Evolutionary conservation across 2,329 filamentous ascomycete species (phyloP).

Genomic region (Pseudogymnoascus pannorum): DNA sequence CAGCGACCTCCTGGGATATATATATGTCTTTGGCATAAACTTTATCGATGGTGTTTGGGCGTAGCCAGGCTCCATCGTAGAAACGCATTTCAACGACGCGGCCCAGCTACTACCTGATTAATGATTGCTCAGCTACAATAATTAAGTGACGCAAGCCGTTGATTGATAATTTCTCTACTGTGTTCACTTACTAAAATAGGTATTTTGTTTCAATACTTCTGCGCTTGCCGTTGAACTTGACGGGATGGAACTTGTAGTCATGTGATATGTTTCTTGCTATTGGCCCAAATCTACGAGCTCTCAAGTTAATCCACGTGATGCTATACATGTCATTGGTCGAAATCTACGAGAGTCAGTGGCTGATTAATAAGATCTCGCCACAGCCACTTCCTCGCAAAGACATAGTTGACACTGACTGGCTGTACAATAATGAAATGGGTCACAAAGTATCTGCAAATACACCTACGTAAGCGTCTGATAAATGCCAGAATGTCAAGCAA

Average conservation of each 20-base stretch:
- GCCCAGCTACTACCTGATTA: background rate
- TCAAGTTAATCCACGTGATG: background rate
- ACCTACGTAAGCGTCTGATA: slow-evolving; percentile 1
- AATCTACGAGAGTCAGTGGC: background rate
- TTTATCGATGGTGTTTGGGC: background rate
- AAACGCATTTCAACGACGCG: background rate
- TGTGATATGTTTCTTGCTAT: background rate
- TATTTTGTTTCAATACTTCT: background rate
- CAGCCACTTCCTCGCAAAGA: background rate
- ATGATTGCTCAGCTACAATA: background rate
- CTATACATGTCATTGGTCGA: background rate
- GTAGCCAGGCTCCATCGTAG: background rate
- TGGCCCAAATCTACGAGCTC: background rate
- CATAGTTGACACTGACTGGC: background rate
- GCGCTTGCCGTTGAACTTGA: background rate
- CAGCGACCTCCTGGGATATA: background rate
- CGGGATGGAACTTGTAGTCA: background rate
- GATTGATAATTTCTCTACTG: background rate
- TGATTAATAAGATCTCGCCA: background rate
- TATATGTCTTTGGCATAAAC: background rate
- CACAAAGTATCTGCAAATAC: background rate
- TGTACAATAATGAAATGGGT: background rate
- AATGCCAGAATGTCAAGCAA: background rate
- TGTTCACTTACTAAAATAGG: background rate
- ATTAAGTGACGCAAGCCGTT: background rate